These are phyloP conservation scores for Phytophthora capsici DNA, from an alignment of 352 stramenopile genomes.

Conservation along the genomic window DNA sequence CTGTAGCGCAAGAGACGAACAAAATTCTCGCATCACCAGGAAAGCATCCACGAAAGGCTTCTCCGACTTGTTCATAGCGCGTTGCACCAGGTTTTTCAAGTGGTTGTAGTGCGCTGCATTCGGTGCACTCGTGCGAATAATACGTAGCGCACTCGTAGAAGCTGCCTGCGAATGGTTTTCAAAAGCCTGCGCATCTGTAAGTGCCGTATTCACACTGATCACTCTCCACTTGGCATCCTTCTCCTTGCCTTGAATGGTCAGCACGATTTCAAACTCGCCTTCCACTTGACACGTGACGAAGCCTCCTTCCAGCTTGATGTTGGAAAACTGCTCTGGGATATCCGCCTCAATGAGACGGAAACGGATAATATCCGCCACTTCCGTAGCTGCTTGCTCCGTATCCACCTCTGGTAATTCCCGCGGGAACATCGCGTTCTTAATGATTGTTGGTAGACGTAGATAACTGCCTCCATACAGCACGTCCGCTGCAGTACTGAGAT, in stretches of 20 bases:
- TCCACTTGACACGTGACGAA: constrained; percentile 81
- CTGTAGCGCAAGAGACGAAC: constrained; percentile 76
- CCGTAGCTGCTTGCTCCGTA: constrained; percentile 50
- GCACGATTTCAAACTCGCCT: constrained; percentile 86
- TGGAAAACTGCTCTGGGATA: constrained; percentile 82
- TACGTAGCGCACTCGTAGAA: constrained; percentile 72
- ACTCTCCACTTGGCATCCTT: constrained; percentile 79
- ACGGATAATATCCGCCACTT: constrained; percentile 83
- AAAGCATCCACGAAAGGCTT: constrained; percentile 82
- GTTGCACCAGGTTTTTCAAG: constrained; percentile 85
- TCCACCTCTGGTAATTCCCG: constrained; percentile 75
- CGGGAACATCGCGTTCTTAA: constrained; percentile 74
- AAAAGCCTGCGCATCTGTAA: constrained; percentile 69
- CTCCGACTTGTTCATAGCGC: constrained; percentile 86
- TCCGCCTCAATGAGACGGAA: constrained; percentile 85
- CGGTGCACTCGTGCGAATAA: constrained; percentile 80
- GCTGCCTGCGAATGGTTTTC: constrained; percentile 57
- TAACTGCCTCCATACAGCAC: constrained; percentile 84
- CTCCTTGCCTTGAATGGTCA: constrained; percentile 85
- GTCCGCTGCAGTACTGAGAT: constrained; percentile 82
- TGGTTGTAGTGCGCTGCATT: constrained; percentile 82
- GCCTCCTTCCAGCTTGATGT: constrained; percentile 74
- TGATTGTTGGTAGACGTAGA: constrained; percentile 72
- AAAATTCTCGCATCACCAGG: constrained; percentile 86
- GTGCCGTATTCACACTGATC: constrained; percentile 78